Percentiles rank a stretch among this genome's conserved stretches.
These are phyloP conservation scores for Tylopilus microsporus DNA, from an alignment of 1,284 basidiomycete genomes.

Conservation along the genomic window DNA sequence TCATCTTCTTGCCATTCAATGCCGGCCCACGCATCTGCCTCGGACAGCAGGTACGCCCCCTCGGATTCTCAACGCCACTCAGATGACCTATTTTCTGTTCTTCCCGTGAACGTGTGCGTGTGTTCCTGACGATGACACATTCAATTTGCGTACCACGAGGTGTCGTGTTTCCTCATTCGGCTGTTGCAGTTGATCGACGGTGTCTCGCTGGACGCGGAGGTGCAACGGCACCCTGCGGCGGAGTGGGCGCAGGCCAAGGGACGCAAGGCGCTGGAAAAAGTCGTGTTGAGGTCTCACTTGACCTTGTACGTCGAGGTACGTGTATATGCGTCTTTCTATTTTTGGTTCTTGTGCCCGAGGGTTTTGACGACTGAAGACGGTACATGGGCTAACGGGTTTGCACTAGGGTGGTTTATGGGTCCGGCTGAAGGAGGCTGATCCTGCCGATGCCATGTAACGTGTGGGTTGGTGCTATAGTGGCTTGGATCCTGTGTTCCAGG, in stretches of 20 bases:
- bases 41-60: conserved; percentile 38
- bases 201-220: conserved; percentile 30
- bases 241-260: conserved; percentile 24
- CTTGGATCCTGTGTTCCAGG: no score
- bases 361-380: no score
- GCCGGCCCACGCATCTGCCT: conserved; percentile 47
- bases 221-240: conserved; percentile 28
- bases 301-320: conserved; percentile 45
- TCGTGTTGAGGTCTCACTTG: conserved; percentile 37
- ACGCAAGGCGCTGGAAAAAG: conserved; percentile 29
- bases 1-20: conserved; percentile 49
- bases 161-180: conserved; percentile 37
- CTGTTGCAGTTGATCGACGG: conserved; percentile 36
- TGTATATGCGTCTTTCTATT: not conserved
- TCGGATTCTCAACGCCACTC: not conserved
- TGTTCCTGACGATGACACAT: not conserved
- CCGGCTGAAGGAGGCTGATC: conserved; percentile 20
- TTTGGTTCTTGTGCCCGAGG: not conserved
- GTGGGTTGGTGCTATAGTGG: not conserved
- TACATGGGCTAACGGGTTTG: not conserved
- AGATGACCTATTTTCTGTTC: not conserved
- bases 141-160: conserved; percentile 40
- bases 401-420: conserved; percentile 27
- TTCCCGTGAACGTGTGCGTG: not conserved
- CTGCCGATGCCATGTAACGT: not conserved